phyloP scores from a whole-genome alignment of 169 alveolate species.

The Plasmodium fragile region DNA sequence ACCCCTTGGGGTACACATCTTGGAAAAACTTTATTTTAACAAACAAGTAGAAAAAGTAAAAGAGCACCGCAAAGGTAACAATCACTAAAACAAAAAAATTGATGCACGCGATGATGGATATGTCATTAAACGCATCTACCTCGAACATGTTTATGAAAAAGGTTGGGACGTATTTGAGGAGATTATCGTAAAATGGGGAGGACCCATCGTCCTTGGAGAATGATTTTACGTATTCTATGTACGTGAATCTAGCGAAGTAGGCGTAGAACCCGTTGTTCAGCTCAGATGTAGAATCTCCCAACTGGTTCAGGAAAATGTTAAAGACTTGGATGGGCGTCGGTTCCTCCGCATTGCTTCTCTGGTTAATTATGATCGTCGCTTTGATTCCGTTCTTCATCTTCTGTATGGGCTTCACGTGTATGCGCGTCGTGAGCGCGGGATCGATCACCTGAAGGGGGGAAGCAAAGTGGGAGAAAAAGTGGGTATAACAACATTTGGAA shows the following conservation, averaged over 20 bases:
- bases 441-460: constrained; percentile 32
- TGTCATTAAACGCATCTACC: constrained; percentile 42
- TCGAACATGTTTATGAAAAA: constrained; percentile 21
- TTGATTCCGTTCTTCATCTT: constrained; percentile 60
- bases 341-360: constrained; percentile 34
- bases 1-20: constrained; percentile 5
- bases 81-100: constrained; percentile 44
- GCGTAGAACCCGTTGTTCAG: constrained; percentile 58
- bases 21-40: constrained; percentile 16
- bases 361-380: constrained; percentile 37
- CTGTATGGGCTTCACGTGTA: constrained; percentile 47
- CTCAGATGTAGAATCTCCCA: constrained; percentile 46
- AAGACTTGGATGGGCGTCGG: constrained; percentile 68
- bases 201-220: constrained; percentile 36
- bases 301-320: constrained; percentile 54
- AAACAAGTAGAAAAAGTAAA: constrained; percentile 43
- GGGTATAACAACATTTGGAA: not conserved
- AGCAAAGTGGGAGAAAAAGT: not conserved
- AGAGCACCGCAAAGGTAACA: constrained; percentile 18
- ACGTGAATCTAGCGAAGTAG: constrained; percentile 60
- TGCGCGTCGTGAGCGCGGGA: constrained; percentile 33
- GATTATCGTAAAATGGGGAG: constrained; percentile 15
- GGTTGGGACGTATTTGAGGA: constrained; percentile 32
- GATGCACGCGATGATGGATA: constrained; percentile 28
- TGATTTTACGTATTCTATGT: constrained; percentile 51